Conservation (phyloP, 192 early-diverging fungal genomes). For the Obelidium mucronatum region DNA sequence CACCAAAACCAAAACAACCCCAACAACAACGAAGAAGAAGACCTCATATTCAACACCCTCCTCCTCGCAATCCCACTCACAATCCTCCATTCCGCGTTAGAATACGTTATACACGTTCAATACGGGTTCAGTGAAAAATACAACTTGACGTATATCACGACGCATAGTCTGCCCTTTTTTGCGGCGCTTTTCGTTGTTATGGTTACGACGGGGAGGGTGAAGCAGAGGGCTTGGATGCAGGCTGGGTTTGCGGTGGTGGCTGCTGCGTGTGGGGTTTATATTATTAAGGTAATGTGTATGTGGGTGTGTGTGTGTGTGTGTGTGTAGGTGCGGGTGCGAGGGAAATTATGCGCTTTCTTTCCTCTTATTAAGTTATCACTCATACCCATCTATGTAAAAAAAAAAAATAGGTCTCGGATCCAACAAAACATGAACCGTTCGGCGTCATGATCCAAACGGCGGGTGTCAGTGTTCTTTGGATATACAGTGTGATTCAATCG, state of each 20-base stretch:
- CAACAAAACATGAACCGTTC: neutral
- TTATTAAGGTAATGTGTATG: too few relatives aligned
- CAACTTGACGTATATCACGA: neutral
- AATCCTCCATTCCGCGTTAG: neutral
- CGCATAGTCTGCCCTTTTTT: neutral
- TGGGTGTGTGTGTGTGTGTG: too few relatives aligned
- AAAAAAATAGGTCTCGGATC: neutral
- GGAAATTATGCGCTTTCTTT: too few relatives aligned
- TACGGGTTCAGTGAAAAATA: neutral
- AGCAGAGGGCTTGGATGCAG: neutral
- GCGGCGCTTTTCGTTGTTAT: neutral
- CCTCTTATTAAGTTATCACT: too few relatives aligned
- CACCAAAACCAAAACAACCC: neutral
- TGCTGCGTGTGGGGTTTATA: neutral
- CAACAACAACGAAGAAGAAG: neutral
- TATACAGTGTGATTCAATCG: neutral
- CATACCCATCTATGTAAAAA: too few relatives aligned
- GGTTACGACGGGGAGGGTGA: neutral
- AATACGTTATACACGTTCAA: constrained; percentile 9
- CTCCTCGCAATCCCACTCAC: neutral
- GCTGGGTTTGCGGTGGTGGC: neutral
- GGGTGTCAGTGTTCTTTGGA: neutral
- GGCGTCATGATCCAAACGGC: neutral
- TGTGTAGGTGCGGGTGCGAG: too few relatives aligned
- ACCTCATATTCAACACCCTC: neutral